A percentile compares a stretch with the other conserved stretches of the same genome.
Conservation (phyloP, 2,329 filamentous ascomycete species). For the Akanthomyces muscarius region DNA sequence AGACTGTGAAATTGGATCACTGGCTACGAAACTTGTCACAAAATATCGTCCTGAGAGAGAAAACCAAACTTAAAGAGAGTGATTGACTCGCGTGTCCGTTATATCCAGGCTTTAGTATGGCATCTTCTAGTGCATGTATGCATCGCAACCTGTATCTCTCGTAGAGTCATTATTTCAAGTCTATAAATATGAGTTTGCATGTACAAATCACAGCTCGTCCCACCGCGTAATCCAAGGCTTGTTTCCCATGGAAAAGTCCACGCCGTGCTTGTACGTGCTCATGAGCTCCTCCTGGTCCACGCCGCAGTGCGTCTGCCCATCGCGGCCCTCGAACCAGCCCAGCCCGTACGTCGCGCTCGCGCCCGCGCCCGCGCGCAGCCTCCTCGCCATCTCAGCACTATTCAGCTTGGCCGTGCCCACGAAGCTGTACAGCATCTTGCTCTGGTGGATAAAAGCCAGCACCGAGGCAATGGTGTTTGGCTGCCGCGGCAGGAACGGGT, state of each 20-base stretch:
- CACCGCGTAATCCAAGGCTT: slow-evolving; percentile 48
- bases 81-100: no score
- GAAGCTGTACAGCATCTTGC: slow-evolving; percentile 74
- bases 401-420: slow-evolving; percentile 63
- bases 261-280: slow-evolving; percentile 61
- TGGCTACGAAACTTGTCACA: no score
- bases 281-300: slow-evolving; percentile 72
- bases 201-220: slow-evolving; percentile 30
- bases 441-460: slow-evolving; percentile 74
- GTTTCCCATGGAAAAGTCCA: slow-evolving; percentile 45
- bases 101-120: neutral
- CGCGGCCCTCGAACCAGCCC: slow-evolving; percentile 72
- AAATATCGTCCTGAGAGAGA: no score
- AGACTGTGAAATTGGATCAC: neutral
- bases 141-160: no score
- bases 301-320: slow-evolving; percentile 70
- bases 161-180: neutral
- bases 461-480: slow-evolving; percentile 74
- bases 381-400: slow-evolving; percentile 56
- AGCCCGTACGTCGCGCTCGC: slow-evolving; percentile 63
- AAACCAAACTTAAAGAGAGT: no score
- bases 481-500: slow-evolving; percentile 71
- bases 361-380: slow-evolving; percentile 38
- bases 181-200: no score
- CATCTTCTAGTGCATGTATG: no score